phyloP scores from a whole-genome alignment of 1,284 basidiomycete genomes.

The Gymnopus androsaceus region DNA sequence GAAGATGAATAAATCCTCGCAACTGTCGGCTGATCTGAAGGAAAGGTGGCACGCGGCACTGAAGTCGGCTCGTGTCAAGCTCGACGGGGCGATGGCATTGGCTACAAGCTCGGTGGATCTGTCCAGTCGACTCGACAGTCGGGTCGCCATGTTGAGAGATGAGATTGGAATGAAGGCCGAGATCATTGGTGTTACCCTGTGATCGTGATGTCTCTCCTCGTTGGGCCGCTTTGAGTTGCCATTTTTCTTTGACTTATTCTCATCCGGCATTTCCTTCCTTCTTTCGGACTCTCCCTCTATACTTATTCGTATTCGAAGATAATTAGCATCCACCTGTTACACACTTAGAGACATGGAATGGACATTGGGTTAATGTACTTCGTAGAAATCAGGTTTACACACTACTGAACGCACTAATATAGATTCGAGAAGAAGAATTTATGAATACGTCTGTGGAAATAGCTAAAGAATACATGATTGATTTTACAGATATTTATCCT shows the following conservation, averaged over 20 bases:
- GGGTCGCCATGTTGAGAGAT: slow-evolving; percentile 68
- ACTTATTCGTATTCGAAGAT: too few relatives aligned
- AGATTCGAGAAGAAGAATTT: too few relatives aligned
- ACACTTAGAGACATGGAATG: too few relatives aligned
- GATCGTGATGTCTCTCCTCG: background rate
- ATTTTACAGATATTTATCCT: background rate
- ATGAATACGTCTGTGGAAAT: too few relatives aligned
- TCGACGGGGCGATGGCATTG: slow-evolving; percentile 53
- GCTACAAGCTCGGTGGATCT: slow-evolving; percentile 61
- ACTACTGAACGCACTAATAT: too few relatives aligned
- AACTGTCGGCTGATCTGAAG: background rate
- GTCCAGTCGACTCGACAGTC: slow-evolving; percentile 65
- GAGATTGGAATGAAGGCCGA: slow-evolving; percentile 66
- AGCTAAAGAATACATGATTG: background rate
- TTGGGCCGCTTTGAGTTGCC: too few relatives aligned
- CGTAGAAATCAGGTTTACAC: too few relatives aligned
- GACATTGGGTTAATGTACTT: too few relatives aligned
- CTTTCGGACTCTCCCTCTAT: too few relatives aligned
- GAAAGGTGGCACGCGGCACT: slow-evolving; percentile 51
- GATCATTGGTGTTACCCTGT: slow-evolving; percentile 26
- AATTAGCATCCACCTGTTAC: too few relatives aligned
- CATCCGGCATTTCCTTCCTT: too few relatives aligned
- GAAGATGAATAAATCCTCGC: slow-evolving; percentile 17
- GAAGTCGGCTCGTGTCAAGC: slow-evolving; percentile 45
- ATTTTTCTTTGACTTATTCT: too few relatives aligned